Conservation (phyloP, 371 early-diverging fungal genomes). For the Choanephora cucurbitarum region DNA sequence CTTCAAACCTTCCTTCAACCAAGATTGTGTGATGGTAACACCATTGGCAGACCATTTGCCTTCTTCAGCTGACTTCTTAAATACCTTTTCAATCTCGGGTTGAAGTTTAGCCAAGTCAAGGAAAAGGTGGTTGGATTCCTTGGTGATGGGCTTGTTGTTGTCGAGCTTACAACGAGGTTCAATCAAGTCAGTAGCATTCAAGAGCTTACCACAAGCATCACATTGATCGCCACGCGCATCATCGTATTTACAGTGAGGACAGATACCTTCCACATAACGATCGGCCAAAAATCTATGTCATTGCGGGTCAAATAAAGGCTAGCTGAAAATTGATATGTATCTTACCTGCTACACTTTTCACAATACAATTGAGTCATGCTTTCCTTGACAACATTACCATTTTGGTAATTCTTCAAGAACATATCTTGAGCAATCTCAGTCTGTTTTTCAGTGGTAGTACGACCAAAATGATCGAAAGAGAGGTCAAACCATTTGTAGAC, state of each 20-base stretch:
- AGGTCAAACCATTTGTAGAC: conserved; percentile 98
- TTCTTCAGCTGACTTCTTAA: conserved; percentile 64
- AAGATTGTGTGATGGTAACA: conserved; percentile 89
- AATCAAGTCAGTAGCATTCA: conserved; percentile 94
- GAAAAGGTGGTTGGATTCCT: conserved; percentile 94
- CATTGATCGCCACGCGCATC: conserved; percentile 99
- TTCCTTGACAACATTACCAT: conserved; percentile 78
- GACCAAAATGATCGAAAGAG: conserved; percentile 97
- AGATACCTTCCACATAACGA: conserved; percentile 98
- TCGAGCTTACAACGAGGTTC: conserved; percentile 97
- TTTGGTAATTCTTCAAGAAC: conserved; percentile 79
- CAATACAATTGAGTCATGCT: conserved; percentile 94
- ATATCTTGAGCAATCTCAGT: conserved; percentile 94
- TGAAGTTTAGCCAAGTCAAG: conserved; percentile 87
- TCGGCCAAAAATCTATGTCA: conserved; percentile 93
- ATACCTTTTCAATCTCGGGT: conserved; percentile 72
- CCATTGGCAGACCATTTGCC: conserved; percentile 94
- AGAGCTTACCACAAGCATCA: conserved; percentile 93
- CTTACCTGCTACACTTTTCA: conserved; percentile 78
- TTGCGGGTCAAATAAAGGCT: background rate
- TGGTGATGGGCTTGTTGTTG: conserved; percentile 77
- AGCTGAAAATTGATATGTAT: background rate
- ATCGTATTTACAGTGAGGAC: conserved; percentile 87
- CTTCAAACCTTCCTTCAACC: conserved; percentile 97
- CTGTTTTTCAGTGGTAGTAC: conserved; percentile 93